These are phyloP conservation scores for Paramecium sexaurelia DNA, from an alignment of 73 alveolate species.

Conservation along the genomic window DNA sequence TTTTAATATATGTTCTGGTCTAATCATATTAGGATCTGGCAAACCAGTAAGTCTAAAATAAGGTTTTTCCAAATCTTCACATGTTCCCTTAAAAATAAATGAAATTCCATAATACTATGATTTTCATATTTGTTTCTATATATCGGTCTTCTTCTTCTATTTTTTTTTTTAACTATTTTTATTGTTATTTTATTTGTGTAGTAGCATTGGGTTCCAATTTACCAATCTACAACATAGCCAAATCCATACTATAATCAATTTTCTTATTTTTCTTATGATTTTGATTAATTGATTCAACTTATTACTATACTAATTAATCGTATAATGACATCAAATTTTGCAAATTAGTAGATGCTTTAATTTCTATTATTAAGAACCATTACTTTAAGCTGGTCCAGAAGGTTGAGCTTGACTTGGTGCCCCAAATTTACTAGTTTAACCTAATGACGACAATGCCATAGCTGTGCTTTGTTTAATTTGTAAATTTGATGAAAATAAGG, in stretches of 20 bases:
- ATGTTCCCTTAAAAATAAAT: constrained; percentile 67
- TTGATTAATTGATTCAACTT: constrained; percentile 24
- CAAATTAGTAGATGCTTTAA: constrained; percentile 20
- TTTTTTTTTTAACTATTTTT: constrained; percentile 1
- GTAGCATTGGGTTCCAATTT: constrained; percentile 43
- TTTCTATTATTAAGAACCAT: background rate
- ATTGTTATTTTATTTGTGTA: constrained; percentile 8
- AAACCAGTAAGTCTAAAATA: constrained; percentile 80
- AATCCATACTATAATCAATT: constrained; percentile 33
- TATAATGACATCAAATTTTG: constrained; percentile 10
- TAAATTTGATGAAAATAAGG: background rate
- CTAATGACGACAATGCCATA: constrained; percentile 22
- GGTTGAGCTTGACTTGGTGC: constrained; percentile 38
- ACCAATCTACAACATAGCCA: background rate
- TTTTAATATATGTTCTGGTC: constrained; percentile 84
- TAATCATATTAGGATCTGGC: constrained; percentile 82
- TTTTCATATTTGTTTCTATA: constrained; percentile 8
- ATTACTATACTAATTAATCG: background rate
- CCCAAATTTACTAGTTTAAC: constrained; percentile 39
- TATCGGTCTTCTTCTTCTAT: constrained; percentile 26
- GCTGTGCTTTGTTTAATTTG: background rate
- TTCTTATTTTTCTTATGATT: constrained; percentile 24
- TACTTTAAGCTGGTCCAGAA: constrained; percentile 42
- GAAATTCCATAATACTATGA: background rate
- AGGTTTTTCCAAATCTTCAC: constrained; percentile 80